These are phyloP conservation scores for Fusarium sororula DNA, from an alignment of 2,329 filamentous ascomycete species.

Conservation along the genomic window DNA sequence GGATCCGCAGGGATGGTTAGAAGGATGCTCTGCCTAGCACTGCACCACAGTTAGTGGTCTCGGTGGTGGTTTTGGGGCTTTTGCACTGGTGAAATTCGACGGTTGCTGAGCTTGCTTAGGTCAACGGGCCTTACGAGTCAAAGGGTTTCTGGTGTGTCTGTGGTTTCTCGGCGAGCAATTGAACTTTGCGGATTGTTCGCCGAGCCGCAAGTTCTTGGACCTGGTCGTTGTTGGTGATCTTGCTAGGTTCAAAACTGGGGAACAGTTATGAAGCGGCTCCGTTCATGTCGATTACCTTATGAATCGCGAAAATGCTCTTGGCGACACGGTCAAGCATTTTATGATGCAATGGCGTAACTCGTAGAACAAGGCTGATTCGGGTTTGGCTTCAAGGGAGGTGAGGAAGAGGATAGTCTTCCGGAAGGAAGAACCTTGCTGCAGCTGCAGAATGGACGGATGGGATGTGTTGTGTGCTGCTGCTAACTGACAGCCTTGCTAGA, in stretches of 20 bases:
- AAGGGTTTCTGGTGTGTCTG: conserved; percentile 2
- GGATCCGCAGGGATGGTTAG: conserved; percentile 27
- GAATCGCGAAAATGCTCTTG: neutral
- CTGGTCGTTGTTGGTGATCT: neutral
- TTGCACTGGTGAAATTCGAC: conserved; percentile 10
- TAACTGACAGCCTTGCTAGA: conserved; percentile 20
- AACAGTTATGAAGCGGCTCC: conserved; percentile 5
- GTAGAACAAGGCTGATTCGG: neutral
- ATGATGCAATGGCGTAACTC: conserved; percentile 2
- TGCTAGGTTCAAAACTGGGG: neutral
- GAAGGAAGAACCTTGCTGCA: neutral
- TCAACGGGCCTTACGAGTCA: conserved; percentile 16
- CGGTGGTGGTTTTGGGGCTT: conserved; percentile 1
- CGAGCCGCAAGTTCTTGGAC: neutral
- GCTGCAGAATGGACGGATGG: neutral
- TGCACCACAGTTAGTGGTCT: neutral
- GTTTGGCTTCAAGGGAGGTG: neutral
- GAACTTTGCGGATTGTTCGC: neutral
- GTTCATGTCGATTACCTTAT: neutral
- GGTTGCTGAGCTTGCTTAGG: conserved; percentile 20
- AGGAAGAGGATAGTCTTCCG: neutral
- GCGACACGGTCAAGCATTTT: neutral
- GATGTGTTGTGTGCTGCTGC: neutral
- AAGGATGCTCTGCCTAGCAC: conserved; percentile 18
- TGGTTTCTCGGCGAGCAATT: neutral